Evolutionary conservation across 1,139 yeast species (phyloP), one percentile per base, ranked within the genome.

Genomic region (Geotrichum carabidarum): DNA sequence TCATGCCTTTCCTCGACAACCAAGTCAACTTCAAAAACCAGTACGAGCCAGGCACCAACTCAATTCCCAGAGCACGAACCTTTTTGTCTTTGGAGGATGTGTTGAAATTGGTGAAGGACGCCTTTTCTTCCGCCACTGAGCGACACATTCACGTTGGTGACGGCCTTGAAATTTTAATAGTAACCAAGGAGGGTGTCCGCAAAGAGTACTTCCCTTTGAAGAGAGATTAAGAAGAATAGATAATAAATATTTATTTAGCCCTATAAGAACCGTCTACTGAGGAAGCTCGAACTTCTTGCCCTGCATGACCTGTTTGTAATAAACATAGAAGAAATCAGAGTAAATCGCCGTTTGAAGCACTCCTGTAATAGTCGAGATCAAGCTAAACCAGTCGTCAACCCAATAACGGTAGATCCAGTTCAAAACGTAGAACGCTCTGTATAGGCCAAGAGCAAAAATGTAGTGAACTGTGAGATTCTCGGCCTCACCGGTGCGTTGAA

Each of bases 91-190:
- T 90, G 62, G 96, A 89, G 1, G 96, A 91, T 72, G 97, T 90
- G 27, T 74, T 93, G 65, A 80, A 83, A 63, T 76, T 93, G 61
- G 97, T 93, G 42, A 84, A 83, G 68, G 99, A 93, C 73, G 96
- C 99, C 7, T 93, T 93, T 68, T 79, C 90, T 14, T 88, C 96
- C 6, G 99, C 97, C 35, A 91, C 98, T 30, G 99, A 93, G 74
- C 86, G 99, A 77, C 98, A 94, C 71, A 93, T 93, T 64, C 95
- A 91, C 65, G 98, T 93, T 53, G 99, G 99, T 75, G 99, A 93
- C 74, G 95, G 94, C 8, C 79, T 93, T 62, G 96, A 93, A 72
- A 84, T 93, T 54, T 75, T 86, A 63, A 86, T 93, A 65, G 93
- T 93, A 54, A 89, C 97, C 14, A 91, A 90, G 70, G 96, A 90